phyloP scores from a whole-genome alignment of 169 alveolate genomes.

The Babesia caballi region DNA sequence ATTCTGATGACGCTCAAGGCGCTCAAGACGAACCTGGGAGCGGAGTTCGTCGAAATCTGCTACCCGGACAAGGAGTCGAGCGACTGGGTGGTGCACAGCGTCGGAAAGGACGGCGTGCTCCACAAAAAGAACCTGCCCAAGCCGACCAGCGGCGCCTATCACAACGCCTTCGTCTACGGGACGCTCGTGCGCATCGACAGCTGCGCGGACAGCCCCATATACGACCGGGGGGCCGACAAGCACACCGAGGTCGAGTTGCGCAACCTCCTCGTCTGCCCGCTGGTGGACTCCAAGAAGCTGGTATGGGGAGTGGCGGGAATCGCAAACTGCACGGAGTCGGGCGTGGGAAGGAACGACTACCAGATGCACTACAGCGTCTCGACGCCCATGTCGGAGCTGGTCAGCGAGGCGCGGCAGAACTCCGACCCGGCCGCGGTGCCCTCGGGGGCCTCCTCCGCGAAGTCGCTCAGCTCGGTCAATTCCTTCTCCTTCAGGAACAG shows the following conservation, averaged over 20 bases:
- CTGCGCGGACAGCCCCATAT: slow-evolving; percentile 11
- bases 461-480: neutral
- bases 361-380: slow-evolving; percentile 3
- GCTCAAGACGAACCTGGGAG: slow-evolving; percentile 22
- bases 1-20: slow-evolving; percentile 49
- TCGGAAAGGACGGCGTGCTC: slow-evolving; percentile 52
- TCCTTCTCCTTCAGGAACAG: neutral
- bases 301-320: slow-evolving; percentile 62
- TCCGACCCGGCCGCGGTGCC: neutral
- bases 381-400: slow-evolving; percentile 10
- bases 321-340: slow-evolving; percentile 13
- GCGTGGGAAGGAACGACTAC: neutral
- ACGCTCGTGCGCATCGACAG: slow-evolving; percentile 18
- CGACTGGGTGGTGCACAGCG: slow-evolving; percentile 35
- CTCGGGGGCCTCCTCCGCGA: neutral
- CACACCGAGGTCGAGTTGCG: slow-evolving; percentile 46
- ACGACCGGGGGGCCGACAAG: slow-evolving; percentile 15
- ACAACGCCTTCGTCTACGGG: slow-evolving; percentile 27
- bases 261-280: slow-evolving; percentile 52
- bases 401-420: neutral
- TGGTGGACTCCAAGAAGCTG: slow-evolving; percentile 24
- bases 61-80: slow-evolving; percentile 47
- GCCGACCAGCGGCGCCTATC: slow-evolving; percentile 18
- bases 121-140: slow-evolving; percentile 46
- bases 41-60: slow-evolving; percentile 54